Base-by-base conservation (phyloP, 1,284 basidiomycete species). In the Cutaneotrichosporon cyanovorans region DNA sequence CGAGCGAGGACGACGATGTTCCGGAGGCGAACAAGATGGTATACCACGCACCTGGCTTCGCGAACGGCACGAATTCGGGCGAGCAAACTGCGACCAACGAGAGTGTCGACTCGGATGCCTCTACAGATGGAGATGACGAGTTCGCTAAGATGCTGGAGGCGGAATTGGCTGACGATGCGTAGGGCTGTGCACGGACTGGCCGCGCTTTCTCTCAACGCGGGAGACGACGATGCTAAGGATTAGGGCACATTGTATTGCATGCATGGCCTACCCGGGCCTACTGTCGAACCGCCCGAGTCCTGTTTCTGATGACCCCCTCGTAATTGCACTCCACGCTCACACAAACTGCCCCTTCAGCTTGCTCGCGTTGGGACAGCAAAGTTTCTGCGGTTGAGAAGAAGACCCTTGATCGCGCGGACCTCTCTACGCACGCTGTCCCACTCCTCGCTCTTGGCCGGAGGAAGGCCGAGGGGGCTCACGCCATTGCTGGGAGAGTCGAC, bases 361-460 rank as follows among this genome's bases (percentile, higher is more conserved):
- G 39, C 39, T 15, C 39, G 39, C 9, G 19, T 19, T 3, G 41
- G 41, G 4, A 42, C 41, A 25, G 46, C 44, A 49, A 65, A 65
- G 46, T 60, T 59, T 42, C 63, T 62, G 48, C 70, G 50, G 46
- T 65, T 69, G 42, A 72, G 55, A 43, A 72, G 53, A 31, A 71
- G 38, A n/a, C 70, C 70, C 54, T 72, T 71, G 47, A 72, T 60
- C 8, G 62, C 65, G 42, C 70, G 60, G 15, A 72, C 56, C 48
- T 72, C 70, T 47, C 65, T 66, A 41, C 67, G 59, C 22, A 67
- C 61, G 23, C 55, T 57, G 49, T 72, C 69, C 65, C 65, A 69
- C 49, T 66, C 63, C 42, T 63, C 62, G n/a, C 54, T 51, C 22
- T 53, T 51, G 14, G 46, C 57, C 5, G 49, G 37, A 0, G 50